phyloP scores from a whole-genome alignment of 2,329 filamentous ascomycete genomes.

The Taxawa tesnikishii region DNA sequence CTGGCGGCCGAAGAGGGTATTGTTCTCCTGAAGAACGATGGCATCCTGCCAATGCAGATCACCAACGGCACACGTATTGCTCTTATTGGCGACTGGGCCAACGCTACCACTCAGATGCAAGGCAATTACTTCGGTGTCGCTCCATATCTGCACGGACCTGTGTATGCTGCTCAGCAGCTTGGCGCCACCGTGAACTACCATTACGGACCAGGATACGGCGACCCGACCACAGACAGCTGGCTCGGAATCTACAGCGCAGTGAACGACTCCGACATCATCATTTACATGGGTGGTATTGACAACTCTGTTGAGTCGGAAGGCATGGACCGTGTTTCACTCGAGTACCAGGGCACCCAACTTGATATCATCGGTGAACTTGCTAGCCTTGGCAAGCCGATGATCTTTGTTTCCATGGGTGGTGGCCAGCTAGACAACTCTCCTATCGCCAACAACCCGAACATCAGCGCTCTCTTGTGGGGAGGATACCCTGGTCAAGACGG shows the following conservation, averaged over 20 bases:
- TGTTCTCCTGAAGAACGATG: slow-evolving; percentile 41
- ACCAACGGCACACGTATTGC: slow-evolving; percentile 32
- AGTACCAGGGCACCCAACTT: slow-evolving; percentile 41
- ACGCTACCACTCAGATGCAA: slow-evolving; percentile 44
- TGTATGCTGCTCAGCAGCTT: slow-evolving; percentile 37
- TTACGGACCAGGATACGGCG: slow-evolving; percentile 20
- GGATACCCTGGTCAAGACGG: slow-evolving; percentile 50
- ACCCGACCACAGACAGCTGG: slow-evolving; percentile 20
- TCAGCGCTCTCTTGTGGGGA: slow-evolving; percentile 43
- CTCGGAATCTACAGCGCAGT: slow-evolving; percentile 22
- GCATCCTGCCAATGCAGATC: slow-evolving; percentile 30
- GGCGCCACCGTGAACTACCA: slow-evolving; percentile 35
- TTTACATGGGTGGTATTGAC: slow-evolving; percentile 46
- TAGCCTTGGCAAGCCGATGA: slow-evolving; percentile 33
- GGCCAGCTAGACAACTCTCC: slow-evolving; percentile 40
- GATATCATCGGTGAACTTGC: slow-evolving; percentile 38
- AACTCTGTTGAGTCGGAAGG: slow-evolving; percentile 39
- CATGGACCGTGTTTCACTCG: slow-evolving; percentile 37
- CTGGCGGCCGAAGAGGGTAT: slow-evolving; percentile 37
- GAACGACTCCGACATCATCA: slow-evolving; percentile 35
- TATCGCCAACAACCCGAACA: slow-evolving; percentile 33
- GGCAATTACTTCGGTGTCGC: slow-evolving; percentile 47
- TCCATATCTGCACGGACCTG: slow-evolving; percentile 42
- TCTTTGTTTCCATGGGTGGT: slow-evolving; percentile 42
- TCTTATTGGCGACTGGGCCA: slow-evolving; percentile 47